Conservation (phyloP, 345 rosid genomes). For the Citrus trifoliata region DNA sequence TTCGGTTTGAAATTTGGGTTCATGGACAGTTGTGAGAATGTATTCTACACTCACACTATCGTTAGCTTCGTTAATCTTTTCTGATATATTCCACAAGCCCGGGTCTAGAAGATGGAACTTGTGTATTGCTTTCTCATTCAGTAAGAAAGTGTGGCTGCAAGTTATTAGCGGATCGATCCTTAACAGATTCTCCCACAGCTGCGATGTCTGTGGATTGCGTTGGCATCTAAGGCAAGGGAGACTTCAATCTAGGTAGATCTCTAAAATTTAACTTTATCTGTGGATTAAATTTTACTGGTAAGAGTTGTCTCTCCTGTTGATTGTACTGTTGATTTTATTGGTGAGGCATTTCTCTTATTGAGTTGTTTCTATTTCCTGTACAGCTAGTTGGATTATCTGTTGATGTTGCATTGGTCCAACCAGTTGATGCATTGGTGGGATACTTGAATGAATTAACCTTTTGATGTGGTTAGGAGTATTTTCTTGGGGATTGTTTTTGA, state of each 20-base stretch:
- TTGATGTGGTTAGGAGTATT: neutral
- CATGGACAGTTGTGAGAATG: conserved; percentile 33
- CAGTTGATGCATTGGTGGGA: conserved; percentile 16
- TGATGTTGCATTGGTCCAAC: conserved; percentile 18
- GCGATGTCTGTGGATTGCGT: conserved; percentile 30
- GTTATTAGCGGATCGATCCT: conserved; percentile 22
- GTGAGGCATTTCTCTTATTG: conserved; percentile 5
- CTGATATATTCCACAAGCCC: conserved; percentile 15
- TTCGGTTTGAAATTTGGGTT: conserved; percentile 41
- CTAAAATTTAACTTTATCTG: conserved; percentile 7
- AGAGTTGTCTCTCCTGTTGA: neutral
- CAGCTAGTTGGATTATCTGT: conserved; percentile 3
- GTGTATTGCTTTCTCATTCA: conserved; percentile 17
- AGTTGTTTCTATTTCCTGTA: conserved; percentile 3
- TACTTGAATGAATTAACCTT: neutral
- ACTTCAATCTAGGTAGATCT: conserved; percentile 36
- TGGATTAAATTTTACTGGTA: neutral
- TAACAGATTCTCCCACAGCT: conserved; percentile 24
- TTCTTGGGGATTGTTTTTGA: neutral
- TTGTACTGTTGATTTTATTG: conserved; percentile 14
- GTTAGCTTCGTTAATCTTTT: conserved; percentile 18
- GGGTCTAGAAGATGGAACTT: conserved; percentile 22
- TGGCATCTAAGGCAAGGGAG: conserved; percentile 28
- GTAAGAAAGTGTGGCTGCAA: conserved; percentile 25
- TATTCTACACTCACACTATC: conserved; percentile 23